phyloP scores from a whole-genome alignment of 164 flowering plant species.

The Chimonanthus praecox region DNA sequence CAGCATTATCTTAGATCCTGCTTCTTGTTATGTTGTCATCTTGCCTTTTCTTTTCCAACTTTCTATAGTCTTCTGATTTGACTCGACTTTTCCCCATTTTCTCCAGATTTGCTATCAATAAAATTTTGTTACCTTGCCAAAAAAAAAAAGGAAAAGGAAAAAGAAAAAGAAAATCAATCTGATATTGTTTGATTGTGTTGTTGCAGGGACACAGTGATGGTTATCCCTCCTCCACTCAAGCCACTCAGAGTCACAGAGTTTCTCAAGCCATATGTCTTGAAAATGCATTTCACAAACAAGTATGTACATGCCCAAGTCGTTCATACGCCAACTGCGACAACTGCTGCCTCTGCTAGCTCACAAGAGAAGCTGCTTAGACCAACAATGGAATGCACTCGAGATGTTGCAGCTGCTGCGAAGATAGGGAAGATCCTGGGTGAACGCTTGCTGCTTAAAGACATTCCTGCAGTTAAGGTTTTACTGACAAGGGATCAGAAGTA shows the following conservation, averaged over 20 bases:
- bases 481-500: constrained; percentile 69
- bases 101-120: no score
- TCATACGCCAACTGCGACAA: constrained; percentile 77
- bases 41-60: no score
- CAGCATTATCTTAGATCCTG: no score
- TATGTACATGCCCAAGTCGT: constrained; percentile 71
- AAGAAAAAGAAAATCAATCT: no score
- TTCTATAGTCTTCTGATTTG: no score
- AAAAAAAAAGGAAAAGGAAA: no score
- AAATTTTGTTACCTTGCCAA: no score
- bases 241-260: constrained; percentile 46
- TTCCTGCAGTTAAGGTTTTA: constrained; percentile 65
- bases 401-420: constrained; percentile 76
- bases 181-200: background rate
- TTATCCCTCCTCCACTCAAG: constrained; percentile 66
- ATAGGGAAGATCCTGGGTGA: constrained; percentile 78
- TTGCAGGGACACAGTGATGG: constrained; percentile 40
- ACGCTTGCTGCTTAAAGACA: constrained; percentile 49
- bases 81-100: no score
- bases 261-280: constrained; percentile 77
- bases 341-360: constrained; percentile 74
- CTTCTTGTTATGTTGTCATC: no score
- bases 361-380: constrained; percentile 62
- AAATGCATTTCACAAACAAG: constrained; percentile 88
- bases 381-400: constrained; percentile 53